Base-by-base conservation (phyloP, 75 land plant genomes). In the Cupressus sempervirens region DNA sequence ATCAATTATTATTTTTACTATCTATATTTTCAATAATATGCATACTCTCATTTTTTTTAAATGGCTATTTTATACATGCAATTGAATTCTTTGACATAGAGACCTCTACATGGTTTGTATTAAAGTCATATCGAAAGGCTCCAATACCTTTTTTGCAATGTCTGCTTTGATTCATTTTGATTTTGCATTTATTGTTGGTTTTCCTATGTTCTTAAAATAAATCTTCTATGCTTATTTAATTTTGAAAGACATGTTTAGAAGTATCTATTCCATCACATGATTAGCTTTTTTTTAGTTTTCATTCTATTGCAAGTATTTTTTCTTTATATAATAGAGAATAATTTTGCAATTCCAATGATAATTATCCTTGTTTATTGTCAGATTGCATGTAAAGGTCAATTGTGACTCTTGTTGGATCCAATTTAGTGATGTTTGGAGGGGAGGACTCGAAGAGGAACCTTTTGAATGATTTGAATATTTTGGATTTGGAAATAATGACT, bases 401-500 rank as follows among this genome's bases (percentile, higher is more conserved):
- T 50, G 98, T 98, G 38, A 93, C 98, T 29, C 93, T n/a, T n/a
- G n/a, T n/a, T n/a, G n/a, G n/a, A n/a, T n/a, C n/a, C n/a, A n/a
- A n/a, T n/a, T n/a, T n/a, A n/a, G n/a, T n/a, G n/a, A n/a, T n/a
- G n/a, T n/a, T n/a, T n/a, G n/a, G n/a, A n/a, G n/a, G n/a, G n/a
- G n/a, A n/a, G n/a, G n/a, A n/a, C n/a, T n/a, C n/a, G 41, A 98
- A 91, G 83, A 91, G 98, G 83, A 80, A 89, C 43, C 91, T 96
- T 38, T 84, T 96, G 84, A 96, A 98, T 91, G 99, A 98, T 87
- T 87, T 98, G 67, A 94, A 98, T 86, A 90, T 98, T 87, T 94
- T 98, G 88, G 99, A 98, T 87, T 84, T 98, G 72, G 97, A 98
- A 88, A 93, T 97, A 38, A 93, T 98, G 99, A 96, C 99, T 29